These are phyloP conservation scores for Monosporascus sp. DNA, from an alignment of 2,329 filamentous ascomycete genomes.

Conservation along the genomic window DNA sequence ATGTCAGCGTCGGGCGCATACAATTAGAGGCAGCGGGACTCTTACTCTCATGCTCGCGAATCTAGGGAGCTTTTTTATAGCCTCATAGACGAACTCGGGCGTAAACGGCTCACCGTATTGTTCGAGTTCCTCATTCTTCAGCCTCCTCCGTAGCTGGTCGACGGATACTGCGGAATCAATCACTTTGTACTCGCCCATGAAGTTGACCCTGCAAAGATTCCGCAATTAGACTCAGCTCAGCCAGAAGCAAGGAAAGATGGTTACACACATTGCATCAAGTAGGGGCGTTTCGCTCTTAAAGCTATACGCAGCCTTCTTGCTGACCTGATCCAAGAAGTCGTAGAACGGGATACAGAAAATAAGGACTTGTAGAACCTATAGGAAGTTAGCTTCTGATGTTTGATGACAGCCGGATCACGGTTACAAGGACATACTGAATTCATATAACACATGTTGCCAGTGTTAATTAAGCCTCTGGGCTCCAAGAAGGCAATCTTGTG, in stretches of 20 bases:
- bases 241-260: background rate
- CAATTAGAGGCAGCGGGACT: conserved; percentile 11
- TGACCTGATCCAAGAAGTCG: conserved; percentile 82
- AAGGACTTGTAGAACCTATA: conserved; percentile 86
- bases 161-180: conserved; percentile 73
- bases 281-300: conserved; percentile 95
- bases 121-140: conserved; percentile 82
- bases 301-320: conserved; percentile 77
- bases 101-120: conserved; percentile 87
- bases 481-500: conserved; percentile 77
- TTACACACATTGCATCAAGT: conserved; percentile 84
- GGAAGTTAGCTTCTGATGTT: conserved; percentile 20
- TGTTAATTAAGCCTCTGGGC: conserved; percentile 89
- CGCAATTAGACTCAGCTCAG: conserved; percentile 1
- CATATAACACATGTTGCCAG: conserved; percentile 99
- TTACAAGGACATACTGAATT: conserved; percentile 71
- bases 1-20: conserved; percentile 16
- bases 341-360: conserved; percentile 94
- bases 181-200: conserved; percentile 85
- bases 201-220: conserved; percentile 69
- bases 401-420: no score
- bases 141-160: conserved; percentile 65
- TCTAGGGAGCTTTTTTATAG: conserved; percentile 77
- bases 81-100: conserved; percentile 92
- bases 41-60: conserved; percentile 89